Conservation (phyloP, 179 eudicot species). For the Drosera spatulata region DNA sequence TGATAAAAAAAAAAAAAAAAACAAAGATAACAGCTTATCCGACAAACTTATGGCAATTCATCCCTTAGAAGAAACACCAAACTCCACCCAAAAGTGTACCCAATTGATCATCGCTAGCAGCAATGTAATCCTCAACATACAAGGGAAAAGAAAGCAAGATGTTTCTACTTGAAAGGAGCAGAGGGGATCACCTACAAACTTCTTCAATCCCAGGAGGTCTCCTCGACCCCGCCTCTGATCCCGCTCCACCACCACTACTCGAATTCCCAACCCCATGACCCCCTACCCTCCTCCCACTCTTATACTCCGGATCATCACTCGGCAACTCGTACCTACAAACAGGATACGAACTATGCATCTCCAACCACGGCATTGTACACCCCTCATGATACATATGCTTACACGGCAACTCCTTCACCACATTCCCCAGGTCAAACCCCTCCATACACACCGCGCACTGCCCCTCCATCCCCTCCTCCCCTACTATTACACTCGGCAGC, state of each 20-base stretch:
- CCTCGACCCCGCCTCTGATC: too few relatives aligned
- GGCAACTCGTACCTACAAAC: slow-evolving; percentile 26
- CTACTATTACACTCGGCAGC: slow-evolving; percentile 5
- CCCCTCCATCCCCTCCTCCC: not conserved
- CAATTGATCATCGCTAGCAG: too few relatives aligned
- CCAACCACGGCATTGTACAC: slow-evolving; percentile 27
- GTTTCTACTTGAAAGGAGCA: too few relatives aligned
- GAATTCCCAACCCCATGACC: not conserved
- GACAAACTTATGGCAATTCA: too few relatives aligned
- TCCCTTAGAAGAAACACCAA: too few relatives aligned
- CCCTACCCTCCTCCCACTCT: slow-evolving; percentile 16
- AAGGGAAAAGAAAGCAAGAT: too few relatives aligned
- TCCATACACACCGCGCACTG: slow-evolving; percentile 16
- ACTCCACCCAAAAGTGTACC: too few relatives aligned
- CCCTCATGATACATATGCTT: slow-evolving; percentile 23
- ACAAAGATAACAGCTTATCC: too few relatives aligned
- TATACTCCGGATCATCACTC: slow-evolving; percentile 56
- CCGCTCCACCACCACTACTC: slow-evolving; percentile 3
- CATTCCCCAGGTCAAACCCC: slow-evolving; percentile 18
- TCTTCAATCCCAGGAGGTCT: slow-evolving; percentile 12
- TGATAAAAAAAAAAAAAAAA: too few relatives aligned
- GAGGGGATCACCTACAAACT: slow-evolving; percentile 1
- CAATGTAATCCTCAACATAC: too few relatives aligned
- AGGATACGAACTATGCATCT: too few relatives aligned
- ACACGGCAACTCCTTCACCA: slow-evolving; percentile 24